Conservation (phyloP, 495 filamentous ascomycete genomes). For the Letharia lupina region DNA sequence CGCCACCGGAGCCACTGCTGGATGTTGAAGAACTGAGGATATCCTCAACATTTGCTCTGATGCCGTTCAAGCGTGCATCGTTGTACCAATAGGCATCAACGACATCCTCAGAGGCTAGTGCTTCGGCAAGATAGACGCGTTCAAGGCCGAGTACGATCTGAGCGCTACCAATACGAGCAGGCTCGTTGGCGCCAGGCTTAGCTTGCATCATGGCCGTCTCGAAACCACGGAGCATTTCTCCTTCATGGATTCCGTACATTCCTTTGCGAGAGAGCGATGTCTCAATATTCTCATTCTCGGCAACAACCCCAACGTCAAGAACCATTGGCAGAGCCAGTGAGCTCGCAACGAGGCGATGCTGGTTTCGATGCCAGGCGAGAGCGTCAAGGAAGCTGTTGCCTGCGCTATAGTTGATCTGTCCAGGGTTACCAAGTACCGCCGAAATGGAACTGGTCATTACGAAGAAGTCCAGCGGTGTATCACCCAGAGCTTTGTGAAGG, state of each 20-base stretch:
- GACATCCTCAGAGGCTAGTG: too few species aligned
- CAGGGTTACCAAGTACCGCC: slow-evolving; percentile 9
- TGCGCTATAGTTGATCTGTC: slow-evolving; percentile 18
- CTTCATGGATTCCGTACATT: slow-evolving; percentile 29
- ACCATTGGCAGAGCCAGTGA: slow-evolving; percentile 26
- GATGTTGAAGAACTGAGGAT: too few species aligned
- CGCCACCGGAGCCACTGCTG: too few species aligned
- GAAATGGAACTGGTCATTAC: slow-evolving; percentile 21
- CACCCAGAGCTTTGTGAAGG: slow-evolving; percentile 16
- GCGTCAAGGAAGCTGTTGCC: slow-evolving; percentile 25
- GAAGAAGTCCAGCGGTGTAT: slow-evolving; percentile 25
- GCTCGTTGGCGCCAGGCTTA: too few species aligned
- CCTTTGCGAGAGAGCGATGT: slow-evolving; percentile 27
- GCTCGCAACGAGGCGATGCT: slow-evolving; percentile 11
- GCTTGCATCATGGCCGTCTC: slow-evolving; percentile 26
- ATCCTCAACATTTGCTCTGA: too few species aligned
- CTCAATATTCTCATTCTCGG: slow-evolving; percentile 34
- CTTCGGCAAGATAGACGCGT: too few species aligned
- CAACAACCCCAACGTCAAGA: slow-evolving; percentile 27
- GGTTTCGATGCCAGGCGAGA: slow-evolving; percentile 24
- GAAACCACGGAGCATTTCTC: slow-evolving; percentile 30
- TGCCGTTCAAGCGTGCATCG: too few species aligned
- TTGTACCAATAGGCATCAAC: too few species aligned
- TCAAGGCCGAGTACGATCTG: too few species aligned
- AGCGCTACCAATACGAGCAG: too few species aligned